These are phyloP conservation scores for Obelidium mucronatum DNA, from an alignment of 192 early-diverging fungal genomes.

Conservation along the genomic window DNA sequence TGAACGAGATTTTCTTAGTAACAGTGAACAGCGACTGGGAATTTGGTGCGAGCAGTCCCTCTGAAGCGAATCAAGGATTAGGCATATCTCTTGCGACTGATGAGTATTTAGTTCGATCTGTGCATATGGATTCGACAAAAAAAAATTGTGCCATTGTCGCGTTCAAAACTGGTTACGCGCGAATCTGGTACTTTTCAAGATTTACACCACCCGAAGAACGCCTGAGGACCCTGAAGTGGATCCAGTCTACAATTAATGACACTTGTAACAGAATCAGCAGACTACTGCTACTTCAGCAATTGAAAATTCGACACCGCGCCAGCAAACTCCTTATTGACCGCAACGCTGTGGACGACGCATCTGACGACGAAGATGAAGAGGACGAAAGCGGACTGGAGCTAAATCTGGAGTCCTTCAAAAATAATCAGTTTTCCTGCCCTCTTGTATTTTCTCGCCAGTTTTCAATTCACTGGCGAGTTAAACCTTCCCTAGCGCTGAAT, in stretches of 20 bases:
- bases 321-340: conserved; percentile 41
- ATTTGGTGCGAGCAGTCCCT: neutral
- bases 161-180: conserved; percentile 57
- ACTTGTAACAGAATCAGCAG: conserved; percentile 73
- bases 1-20: conserved; percentile 23
- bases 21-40: neutral
- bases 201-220: conserved; percentile 57
- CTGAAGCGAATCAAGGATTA: conserved; percentile 25
- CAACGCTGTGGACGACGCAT: conserved; percentile 53
- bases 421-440: conserved; percentile 75
- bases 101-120: neutral
- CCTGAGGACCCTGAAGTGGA: conserved; percentile 58
- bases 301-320: conserved; percentile 23
- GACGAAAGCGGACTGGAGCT: conserved; percentile 38
- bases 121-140: neutral
- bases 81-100: conserved; percentile 40
- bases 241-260: conserved; percentile 61
- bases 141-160: conserved; percentile 74
- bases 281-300: conserved; percentile 63
- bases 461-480: conserved; percentile 79
- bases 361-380: conserved; percentile 60
- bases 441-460: conserved; percentile 68
- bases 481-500: conserved; percentile 68
- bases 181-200: conserved; percentile 77
- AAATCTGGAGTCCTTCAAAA: conserved; percentile 37